Percentiles rank a stretch among this genome's conserved stretches.
Conservation (phyloP, 2,329 filamentous ascomycete genomes). For the Aspergillus luchuensis region DNA sequence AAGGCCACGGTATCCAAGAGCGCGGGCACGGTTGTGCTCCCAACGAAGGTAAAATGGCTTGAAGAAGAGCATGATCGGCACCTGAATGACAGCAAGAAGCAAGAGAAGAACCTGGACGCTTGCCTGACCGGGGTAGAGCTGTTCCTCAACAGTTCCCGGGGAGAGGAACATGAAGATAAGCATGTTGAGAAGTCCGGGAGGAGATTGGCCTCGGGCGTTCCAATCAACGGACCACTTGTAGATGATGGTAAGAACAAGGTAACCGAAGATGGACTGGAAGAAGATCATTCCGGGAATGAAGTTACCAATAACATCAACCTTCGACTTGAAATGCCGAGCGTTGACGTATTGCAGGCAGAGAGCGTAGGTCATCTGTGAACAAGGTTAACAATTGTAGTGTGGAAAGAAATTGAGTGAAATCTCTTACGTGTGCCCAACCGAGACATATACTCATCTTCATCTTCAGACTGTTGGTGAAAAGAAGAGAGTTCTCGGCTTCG, state of each 20-base stretch:
- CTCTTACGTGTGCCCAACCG: conserved; percentile 77
- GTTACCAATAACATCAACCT: conserved; percentile 95
- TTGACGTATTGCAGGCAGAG: conserved; percentile 92
- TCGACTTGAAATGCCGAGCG: conserved; percentile 89
- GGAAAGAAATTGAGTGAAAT: background rate
- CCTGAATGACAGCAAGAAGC: conserved; percentile 79
- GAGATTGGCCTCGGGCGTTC: conserved; percentile 65
- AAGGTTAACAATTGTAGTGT: conserved; percentile 3
- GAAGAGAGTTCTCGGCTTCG: conserved; percentile 86
- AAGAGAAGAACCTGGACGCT: conserved; percentile 75
- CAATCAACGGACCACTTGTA: conserved; percentile 98
- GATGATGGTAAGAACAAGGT: conserved; percentile 88
- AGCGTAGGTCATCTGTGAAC: conserved; percentile 83
- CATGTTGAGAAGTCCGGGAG: conserved; percentile 95
- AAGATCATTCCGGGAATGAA: conserved; percentile 99
- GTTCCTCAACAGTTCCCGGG: conserved; percentile 69
- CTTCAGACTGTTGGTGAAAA: conserved; percentile 99
- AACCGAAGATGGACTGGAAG: conserved; percentile 98
- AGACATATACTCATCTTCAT: conserved; percentile 99
- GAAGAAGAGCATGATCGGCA: conserved; percentile 86
- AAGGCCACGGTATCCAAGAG: conserved; percentile 87
- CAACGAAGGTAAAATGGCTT: conserved; percentile 95
- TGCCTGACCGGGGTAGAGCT: conserved; percentile 76
- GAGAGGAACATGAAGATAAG: conserved; percentile 99
- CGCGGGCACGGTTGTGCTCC: conserved; percentile 88